Evolutionary conservation across 2,329 filamentous ascomycete genomes (phyloP), one percentile per base, ranked within the genome.

Genomic region (Sporothrix pallida): DNA sequence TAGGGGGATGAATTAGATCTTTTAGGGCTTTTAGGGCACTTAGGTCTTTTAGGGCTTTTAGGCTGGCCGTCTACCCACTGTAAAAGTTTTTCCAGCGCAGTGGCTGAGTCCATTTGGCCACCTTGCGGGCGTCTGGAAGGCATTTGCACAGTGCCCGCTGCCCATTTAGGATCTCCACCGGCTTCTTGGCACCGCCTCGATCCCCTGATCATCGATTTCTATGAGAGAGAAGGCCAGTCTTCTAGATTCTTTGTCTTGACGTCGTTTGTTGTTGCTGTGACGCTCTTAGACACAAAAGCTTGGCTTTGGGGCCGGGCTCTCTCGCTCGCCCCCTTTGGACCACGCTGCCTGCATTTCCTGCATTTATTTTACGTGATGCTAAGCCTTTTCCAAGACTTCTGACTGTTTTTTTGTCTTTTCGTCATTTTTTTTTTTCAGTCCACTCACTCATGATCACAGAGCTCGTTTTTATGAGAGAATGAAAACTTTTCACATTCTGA

Each of bases 291-390:
- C 42, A 15, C 1, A 20, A 26, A 67, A 48, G 62, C 62, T 67
- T 67, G 62, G 62, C 62, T 17, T 46, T 15, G 26, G 62, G n/a
- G 26, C 9, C 13, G 10, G 9, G 12, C 31, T 10, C 26, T 26
- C 23, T 62, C 37, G 26, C 8, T 23, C 54, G 13, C n/a, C 13
- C n/a, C 8, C 23, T 60, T 60, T 26, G 58, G 31, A 37, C 31
- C 31, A 37, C 31, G 26, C 58, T 23, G 26, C n/a, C 26, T 4
- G 9, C 17, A 20, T 44, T 68, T 17, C 42, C 3, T 67, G 42
- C 62, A 67, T 67, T 67, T 13, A 17, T 67, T 71, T 71, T 71
- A 71, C 70, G 70, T 71, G 70, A 71, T 71, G 54, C 70, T 71
- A 31, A 50, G 42, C 69, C 56, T 62, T 71, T 71, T 67, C 54